These are phyloP conservation scores for Podaxis sp. DNA, from an alignment of 768 basidiomycete genomes.

Conservation along the genomic window DNA sequence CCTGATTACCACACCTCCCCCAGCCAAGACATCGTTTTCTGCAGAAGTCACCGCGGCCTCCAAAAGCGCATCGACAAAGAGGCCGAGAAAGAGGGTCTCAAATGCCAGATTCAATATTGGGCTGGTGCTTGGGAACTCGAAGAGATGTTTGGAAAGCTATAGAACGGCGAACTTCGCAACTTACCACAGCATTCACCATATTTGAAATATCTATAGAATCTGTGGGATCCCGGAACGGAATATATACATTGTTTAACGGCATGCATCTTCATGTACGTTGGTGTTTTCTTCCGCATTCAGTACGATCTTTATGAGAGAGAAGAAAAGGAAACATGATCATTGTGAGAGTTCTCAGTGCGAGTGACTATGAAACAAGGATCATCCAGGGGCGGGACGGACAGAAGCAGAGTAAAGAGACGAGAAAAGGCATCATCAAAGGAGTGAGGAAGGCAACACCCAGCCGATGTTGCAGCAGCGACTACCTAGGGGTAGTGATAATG, in stretches of 20 bases:
- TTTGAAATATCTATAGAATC: not conserved
- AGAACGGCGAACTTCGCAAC: conserved; percentile 12
- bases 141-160: conserved; percentile 61
- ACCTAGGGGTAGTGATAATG: not conserved
- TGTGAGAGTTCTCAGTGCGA: conserved; percentile 3
- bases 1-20: not conserved
- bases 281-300: not conserved
- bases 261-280: not conserved
- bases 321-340: conserved; percentile 7
- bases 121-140: conserved; percentile 96
- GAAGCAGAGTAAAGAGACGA: not conserved
- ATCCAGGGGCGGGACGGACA: not conserved
- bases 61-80: conserved; percentile 76
- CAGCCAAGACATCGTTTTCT: conserved; percentile 83
- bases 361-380: conserved; percentile 5
- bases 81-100: conserved; percentile 60
- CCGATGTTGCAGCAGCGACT: not conserved
- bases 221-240: not conserved
- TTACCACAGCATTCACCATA: not conserved
- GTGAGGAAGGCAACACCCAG: not conserved
- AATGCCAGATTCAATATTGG: conserved; percentile 80
- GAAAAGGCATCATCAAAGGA: not conserved
- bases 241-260: not conserved
- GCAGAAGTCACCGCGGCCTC: conserved; percentile 75
- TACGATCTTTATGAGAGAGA: not conserved